These are phyloP conservation scores for Saposhnikovia divaricata DNA, from an alignment of 129 eudicot genomes.

Conservation along the genomic window DNA sequence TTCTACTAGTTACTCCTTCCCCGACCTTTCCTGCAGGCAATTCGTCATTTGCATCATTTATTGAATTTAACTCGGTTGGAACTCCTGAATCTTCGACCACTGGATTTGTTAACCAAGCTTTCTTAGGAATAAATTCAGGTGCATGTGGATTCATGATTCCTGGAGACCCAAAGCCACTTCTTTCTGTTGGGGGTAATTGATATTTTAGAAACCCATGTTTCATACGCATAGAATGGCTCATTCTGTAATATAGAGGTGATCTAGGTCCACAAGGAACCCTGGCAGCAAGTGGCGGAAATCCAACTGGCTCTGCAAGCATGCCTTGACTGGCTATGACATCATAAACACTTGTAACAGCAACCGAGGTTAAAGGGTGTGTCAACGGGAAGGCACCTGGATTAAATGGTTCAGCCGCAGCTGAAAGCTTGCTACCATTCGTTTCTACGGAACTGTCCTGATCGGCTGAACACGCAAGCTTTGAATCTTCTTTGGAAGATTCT, in stretches of 20 bases:
- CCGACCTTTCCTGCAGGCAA: slow-evolving; percentile 17
- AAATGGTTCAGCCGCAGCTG: slow-evolving; percentile 93
- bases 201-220: slow-evolving; percentile 53
- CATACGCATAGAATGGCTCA: slow-evolving; percentile 47
- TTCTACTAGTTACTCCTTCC: slow-evolving; percentile 16
- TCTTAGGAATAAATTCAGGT: slow-evolving; percentile 82
- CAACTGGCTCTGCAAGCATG: slow-evolving; percentile 57
- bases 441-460: slow-evolving; percentile 43
- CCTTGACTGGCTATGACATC: slow-evolving; percentile 64
- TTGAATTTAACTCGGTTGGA: slow-evolving; percentile 23
- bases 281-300: slow-evolving; percentile 83
- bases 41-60: slow-evolving; percentile 11
- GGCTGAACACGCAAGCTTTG: slow-evolving; percentile 25
- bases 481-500: slow-evolving; percentile 19
- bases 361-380: slow-evolving; percentile 33
- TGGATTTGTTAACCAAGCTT: slow-evolving; percentile 44
- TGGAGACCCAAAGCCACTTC: slow-evolving; percentile 37
- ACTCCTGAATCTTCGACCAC: slow-evolving; percentile 30
- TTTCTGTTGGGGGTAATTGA: slow-evolving; percentile 38
- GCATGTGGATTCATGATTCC: slow-evolving; percentile 92
- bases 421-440: slow-evolving; percentile 75
- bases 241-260: slow-evolving; percentile 65
- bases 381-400: slow-evolving; percentile 57
- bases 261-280: slow-evolving; percentile 96
- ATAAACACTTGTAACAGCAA: slow-evolving; percentile 37